Conservation (phyloP, 2,329 filamentous ascomycete species). For the Volutella citrinella region DNA sequence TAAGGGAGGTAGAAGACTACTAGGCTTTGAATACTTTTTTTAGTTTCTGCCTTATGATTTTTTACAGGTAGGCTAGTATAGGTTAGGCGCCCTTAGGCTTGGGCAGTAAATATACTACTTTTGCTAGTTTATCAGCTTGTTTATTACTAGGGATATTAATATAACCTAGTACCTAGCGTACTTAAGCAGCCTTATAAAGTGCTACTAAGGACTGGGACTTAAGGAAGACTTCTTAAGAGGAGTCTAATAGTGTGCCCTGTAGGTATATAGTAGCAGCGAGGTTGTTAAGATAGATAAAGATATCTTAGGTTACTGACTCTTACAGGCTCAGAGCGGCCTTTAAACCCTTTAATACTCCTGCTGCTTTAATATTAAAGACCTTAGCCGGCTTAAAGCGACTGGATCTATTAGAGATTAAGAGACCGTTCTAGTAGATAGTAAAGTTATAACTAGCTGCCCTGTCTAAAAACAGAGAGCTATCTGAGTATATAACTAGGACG, state of each 20-base stretch:
- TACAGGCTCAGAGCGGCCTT: conserved; percentile 7
- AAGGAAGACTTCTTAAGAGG: conserved; percentile 15
- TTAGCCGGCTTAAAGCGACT: conserved; percentile 9
- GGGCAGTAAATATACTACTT: conserved; percentile 1
- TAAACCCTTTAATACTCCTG: conserved; percentile 11
- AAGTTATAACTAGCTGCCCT: conserved; percentile 11
- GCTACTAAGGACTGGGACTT: conserved; percentile 4
- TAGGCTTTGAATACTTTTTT: conserved; percentile 1
- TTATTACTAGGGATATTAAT: no score
- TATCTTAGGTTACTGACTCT: conserved; percentile 3
- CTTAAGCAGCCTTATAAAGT: no score
- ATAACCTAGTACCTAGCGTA: no score
- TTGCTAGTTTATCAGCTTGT: no score
- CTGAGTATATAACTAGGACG: conserved; percentile 12
- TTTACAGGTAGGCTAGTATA: conserved; percentile 4
- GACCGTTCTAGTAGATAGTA: conserved; percentile 6
- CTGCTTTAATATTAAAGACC: conserved; percentile 14
- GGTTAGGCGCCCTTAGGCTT: conserved; percentile 2
- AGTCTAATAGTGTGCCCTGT: conserved; percentile 12
- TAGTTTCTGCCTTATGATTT: not conserved
- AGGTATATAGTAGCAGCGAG: conserved; percentile 10
- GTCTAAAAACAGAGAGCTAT: conserved; percentile 7
- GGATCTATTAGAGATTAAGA: conserved; percentile 2
- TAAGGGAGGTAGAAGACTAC: not conserved
- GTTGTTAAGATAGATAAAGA: conserved; percentile 15